Base-by-base conservation (phyloP, 371 early-diverging fungal species). In the Polyrhizophydium stewartii region DNA sequence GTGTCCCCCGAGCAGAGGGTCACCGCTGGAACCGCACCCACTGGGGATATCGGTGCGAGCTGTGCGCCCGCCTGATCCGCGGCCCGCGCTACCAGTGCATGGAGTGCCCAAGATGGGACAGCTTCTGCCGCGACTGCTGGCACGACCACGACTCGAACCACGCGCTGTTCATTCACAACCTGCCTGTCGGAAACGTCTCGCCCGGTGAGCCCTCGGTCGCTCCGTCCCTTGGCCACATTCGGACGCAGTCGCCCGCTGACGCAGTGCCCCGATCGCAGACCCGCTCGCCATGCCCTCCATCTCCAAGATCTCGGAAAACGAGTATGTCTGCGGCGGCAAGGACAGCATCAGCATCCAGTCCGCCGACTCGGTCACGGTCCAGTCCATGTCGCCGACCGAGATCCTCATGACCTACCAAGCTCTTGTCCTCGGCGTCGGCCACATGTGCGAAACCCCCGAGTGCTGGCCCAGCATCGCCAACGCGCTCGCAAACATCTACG, bases 321-420 rank as follows among this genome's bases (percentile, higher is more conserved):
- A 60, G 28, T 60, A 33, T 13, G 28, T 49, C 35, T 51, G 28
- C 30, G 38, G 53, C 40, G 35, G 37, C n/a, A n/a, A 28, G 38
- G 53, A 60, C 28, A 52, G 32, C 24, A 50, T 45, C 55, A 7
- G 32, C 22, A 50, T 50, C 45, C 35, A 60, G 31, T 60, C 60
- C 21, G 22, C 52, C 21, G 60, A 60, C 19, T 49, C 40, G 49
- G 60, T 60, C 25, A 47, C 24, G 17, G 60, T 60, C n/a, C 24
- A 60, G 27, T 37, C 32, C 27, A 60, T 60, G 60, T 51, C 47
- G 19, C 37, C 47, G 25, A 17, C 21, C 40, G 60, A 60, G 31
- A 52, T 60, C 35, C 60, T 60, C 27, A 60, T 60, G 60, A 35
- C 33, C 25, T 60, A 60, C 25, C 60, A 60, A 47, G 60, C 60